Evolutionary conservation across 1,284 basidiomycete species (phyloP), one percentile per base, ranked within the genome.

Genomic region (Cutaneotrichosporon daszewskae): DNA sequence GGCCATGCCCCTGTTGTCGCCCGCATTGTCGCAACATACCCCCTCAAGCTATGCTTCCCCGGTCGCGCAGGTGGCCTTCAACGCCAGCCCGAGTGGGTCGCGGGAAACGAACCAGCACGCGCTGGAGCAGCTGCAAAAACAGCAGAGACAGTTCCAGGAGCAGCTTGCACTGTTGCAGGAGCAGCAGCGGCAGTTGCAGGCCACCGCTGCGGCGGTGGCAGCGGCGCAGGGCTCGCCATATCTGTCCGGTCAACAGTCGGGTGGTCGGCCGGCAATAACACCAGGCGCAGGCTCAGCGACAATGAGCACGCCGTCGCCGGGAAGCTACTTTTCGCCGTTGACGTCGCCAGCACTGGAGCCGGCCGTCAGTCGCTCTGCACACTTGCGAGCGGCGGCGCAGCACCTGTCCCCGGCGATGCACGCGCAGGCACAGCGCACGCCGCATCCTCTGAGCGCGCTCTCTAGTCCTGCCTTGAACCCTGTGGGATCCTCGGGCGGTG

Each of bases 321-420:
- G 76, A 9, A 37, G 46, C 26, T 75, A 76, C 58, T 77, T 80
- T 58, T 77, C 78, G 4, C 78, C 78, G 1, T 60, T 80, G 29
- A 77, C 77, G 2, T 79, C 77, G 6, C 79, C 79, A 0, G 79
- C 78, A 1, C 67, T 80, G 5, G 72, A 73, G 29, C 76, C 77
- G 1, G 49, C 53, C 14, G 54, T 53, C 20, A 47, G 46, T 38
- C 42, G 49, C 8, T 45, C 39, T 12, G 44, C 45, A 3, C 58
- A 65, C 12, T 47, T 56, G 22, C 57, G 56, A 16, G 58, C 58
- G n/a, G 46, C 54, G 8, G 50, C 50, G 0, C 37, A 33, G 42
- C 62, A 37, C 45, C 56, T 33, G 45, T 53, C 35, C 40, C 55
- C 51, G 23, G 50, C 27, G 19, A 40, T 40, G 12, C 49, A 49